phyloP scores from a whole-genome alignment of 371 early-diverging fungal genomes.

The Choanephora cucurbitarum region DNA sequence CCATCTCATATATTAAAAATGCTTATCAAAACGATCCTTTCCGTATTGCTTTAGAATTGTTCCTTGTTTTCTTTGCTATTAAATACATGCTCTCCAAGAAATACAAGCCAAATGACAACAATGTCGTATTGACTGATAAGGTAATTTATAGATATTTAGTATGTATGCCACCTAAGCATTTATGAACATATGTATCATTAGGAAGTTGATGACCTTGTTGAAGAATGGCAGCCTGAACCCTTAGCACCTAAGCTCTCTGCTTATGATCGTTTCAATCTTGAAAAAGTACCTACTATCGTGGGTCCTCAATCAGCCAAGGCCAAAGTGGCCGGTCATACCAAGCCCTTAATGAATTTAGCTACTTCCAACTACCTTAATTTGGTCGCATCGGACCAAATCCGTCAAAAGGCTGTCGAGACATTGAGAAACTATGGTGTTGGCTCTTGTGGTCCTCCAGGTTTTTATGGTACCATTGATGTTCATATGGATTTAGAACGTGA shows the following conservation, averaged over 20 bases:
- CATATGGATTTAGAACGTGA: slow-evolving; percentile 96
- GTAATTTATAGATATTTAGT: too few species aligned
- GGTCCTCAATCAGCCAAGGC: slow-evolving; percentile 67
- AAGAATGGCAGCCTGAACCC: slow-evolving; percentile 97
- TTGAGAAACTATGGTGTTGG: slow-evolving; percentile 98
- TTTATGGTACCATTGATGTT: slow-evolving; percentile 99
- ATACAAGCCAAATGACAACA: slow-evolving; percentile 82
- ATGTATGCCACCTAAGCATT: too few species aligned
- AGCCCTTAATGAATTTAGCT: slow-evolving; percentile 80
- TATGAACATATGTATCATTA: too few species aligned
- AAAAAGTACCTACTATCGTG: slow-evolving; percentile 74
- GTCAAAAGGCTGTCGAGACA: slow-evolving; percentile 85
- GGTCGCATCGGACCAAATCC: slow-evolving; percentile 71
- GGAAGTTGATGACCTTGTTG: slow-evolving; percentile 81
- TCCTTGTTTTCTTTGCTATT: slow-evolving; percentile 86
- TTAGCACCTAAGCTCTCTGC: slow-evolving; percentile 80
- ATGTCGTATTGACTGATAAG: slow-evolving; percentile 84
- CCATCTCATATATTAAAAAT: slow-evolving; percentile 82
- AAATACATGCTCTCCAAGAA: slow-evolving; percentile 87
- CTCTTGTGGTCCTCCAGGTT: slow-evolving; percentile 99
- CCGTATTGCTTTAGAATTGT: slow-evolving; percentile 85
- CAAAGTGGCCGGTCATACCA: slow-evolving; percentile 53
- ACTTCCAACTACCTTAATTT: slow-evolving; percentile 89
- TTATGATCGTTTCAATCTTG: slow-evolving; percentile 76
- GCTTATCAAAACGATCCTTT: slow-evolving; percentile 97